Conservation (phyloP, 345 rosid genomes). For the Eutrema japonicum region DNA sequence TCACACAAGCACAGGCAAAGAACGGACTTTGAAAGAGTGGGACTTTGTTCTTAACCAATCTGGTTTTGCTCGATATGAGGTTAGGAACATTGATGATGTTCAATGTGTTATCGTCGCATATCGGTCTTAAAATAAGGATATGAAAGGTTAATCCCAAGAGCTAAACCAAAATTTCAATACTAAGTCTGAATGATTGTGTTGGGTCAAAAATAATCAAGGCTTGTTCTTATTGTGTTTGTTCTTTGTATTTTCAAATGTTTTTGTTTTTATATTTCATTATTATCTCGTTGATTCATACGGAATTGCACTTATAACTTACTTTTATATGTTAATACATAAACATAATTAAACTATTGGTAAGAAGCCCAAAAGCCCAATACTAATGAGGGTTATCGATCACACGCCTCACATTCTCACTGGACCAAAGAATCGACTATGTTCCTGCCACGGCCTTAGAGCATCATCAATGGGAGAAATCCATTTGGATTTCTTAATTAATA, state of each 20-base stretch:
- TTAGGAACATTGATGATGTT: constrained; percentile 49
- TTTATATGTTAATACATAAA: not conserved
- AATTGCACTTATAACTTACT: not conserved
- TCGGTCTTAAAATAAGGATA: constrained; percentile 25
- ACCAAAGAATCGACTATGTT: not conserved
- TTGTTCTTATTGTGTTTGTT: constrained; percentile 15
- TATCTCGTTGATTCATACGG: not conserved
- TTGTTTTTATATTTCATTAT: not conserved
- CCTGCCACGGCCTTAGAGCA: not conserved
- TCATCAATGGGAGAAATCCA: no score
- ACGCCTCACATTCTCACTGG: constrained; percentile 6
- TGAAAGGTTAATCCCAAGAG: not conserved
- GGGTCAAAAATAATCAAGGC: not conserved
- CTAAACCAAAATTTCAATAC: not conserved
- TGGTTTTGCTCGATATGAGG: constrained; percentile 55
- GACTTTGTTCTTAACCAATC: constrained; percentile 55
- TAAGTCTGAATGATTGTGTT: constrained; percentile 5
- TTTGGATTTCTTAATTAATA: no score
- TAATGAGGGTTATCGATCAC: not conserved
- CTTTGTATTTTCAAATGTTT: not conserved
- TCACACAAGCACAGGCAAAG: constrained; percentile 64
- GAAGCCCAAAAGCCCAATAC: constrained; percentile 28
- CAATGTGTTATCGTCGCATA: constrained; percentile 61
- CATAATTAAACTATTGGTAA: not conserved
- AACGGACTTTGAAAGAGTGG: constrained; percentile 72